These are phyloP conservation scores for Aspergillus oerlinghausenensis DNA, from an alignment of 2,329 filamentous ascomycete species.

Conservation along the genomic window DNA sequence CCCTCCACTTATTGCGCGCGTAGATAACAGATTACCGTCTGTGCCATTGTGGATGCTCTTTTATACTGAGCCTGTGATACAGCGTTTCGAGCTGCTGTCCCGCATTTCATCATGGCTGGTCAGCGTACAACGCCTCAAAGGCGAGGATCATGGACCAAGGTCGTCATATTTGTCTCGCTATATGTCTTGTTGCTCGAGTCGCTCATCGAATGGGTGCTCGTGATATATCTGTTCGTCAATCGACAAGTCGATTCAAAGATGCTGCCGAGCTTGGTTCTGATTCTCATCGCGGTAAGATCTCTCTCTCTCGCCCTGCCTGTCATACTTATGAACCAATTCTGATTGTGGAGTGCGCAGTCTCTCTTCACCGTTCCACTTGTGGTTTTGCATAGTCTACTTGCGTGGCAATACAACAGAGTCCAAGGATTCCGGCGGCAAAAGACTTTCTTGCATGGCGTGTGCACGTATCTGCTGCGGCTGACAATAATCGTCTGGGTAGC, in stretches of 20 bases:
- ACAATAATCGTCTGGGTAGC: slow-evolving; percentile 36
- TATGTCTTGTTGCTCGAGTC: slow-evolving; percentile 34
- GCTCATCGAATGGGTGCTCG: slow-evolving; percentile 30
- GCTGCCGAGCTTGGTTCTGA: slow-evolving; percentile 32
- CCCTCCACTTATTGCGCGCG: neutral
- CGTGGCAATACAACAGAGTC: slow-evolving; percentile 35
- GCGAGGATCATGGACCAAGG: slow-evolving; percentile 31
- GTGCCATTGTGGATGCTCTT: neutral
- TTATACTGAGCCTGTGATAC: neutral
- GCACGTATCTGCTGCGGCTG: slow-evolving; percentile 33
- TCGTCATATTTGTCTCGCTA: slow-evolving; percentile 33
- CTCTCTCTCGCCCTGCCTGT: neutral
- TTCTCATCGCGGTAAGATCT: slow-evolving; percentile 31
- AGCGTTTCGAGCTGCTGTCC: neutral
- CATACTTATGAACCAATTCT: neutral
- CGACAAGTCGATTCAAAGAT: slow-evolving; percentile 36
- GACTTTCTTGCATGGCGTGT: slow-evolving; percentile 27
- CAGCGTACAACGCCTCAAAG: slow-evolving; percentile 13
- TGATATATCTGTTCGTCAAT: slow-evolving; percentile 32
- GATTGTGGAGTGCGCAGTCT: slow-evolving; percentile 17
- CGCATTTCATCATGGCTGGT: slow-evolving; percentile 7
- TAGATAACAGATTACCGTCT: neutral
- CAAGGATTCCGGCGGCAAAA: slow-evolving; percentile 27
- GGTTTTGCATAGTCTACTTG: slow-evolving; percentile 34
- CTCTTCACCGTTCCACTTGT: slow-evolving; percentile 35